Evolutionary conservation across 164 flowering plant genomes (phyloP), one percentile per base, ranked within the genome.

Genomic region (Aristolochia californica): DNA sequence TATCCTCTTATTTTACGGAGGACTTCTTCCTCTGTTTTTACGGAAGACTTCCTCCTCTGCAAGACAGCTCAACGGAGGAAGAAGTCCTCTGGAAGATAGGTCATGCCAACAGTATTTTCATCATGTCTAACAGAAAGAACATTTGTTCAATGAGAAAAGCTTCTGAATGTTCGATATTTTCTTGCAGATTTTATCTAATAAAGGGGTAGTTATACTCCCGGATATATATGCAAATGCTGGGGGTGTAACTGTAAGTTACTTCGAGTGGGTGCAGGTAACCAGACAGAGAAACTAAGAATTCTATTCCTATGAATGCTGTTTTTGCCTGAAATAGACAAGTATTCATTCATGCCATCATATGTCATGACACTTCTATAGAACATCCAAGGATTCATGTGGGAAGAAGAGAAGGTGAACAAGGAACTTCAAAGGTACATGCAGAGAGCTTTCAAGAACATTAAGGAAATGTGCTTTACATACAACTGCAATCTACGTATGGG

Each of bases 331-430:
- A 34, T 8, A 34, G 10, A 12, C 10, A 2, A 34, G 40, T 34
- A n/a, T n/a, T n/a, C n/a, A 43, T 50, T 26, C 28, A 50, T n/a
- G n/a, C n/a, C 14, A 23, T 22, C 11, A 22, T 26, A 11, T n/a
- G n/a, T n/a, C n/a, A n/a, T n/a, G n/a, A 9, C 54, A 17, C 23
- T 23, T 49, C 23, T 8, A 48, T 81, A 91, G 96, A 91, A 91
- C 56, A 91, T 91, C 61, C 97, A 91, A 80, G 91, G 97, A 43
- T 91, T 91, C 65, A 81, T 84, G 94, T 91, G 97, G 97, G 94
- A 84, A 2, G 97, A 91, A 64, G 94, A 83, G 55, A 82, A 79
- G 70, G 96, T 91, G 63, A 91, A 91, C 56, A 34, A 26, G 2
- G 84, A 86, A 68, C 84, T 91, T 18, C 66, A 71, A 55, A 80